Evolutionary conservation across 140 eudicot genomes (phyloP).

Genomic region (Senecio squalidus): DNA sequence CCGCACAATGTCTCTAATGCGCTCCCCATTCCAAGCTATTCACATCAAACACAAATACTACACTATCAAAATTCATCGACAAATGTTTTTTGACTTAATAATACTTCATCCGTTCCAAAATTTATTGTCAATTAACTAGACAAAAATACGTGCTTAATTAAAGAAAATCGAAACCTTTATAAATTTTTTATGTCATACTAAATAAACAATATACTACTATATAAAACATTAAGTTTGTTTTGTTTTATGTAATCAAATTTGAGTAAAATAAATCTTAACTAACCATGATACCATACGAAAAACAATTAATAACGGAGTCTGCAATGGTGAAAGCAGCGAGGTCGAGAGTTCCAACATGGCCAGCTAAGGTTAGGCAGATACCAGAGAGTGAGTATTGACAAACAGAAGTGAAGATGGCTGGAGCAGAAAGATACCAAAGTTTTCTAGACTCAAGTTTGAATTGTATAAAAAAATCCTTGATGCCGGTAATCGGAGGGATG

Average conservation of each 20-base stretch:
- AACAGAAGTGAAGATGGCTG: conserved; percentile 49
- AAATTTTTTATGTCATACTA: no score
- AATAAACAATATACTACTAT: neutral
- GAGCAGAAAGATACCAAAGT: no score
- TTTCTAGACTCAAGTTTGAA: conserved; percentile 31
- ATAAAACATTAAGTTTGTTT: no score
- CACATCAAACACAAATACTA: no score
- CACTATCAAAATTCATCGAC: no score
- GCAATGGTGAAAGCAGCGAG: conserved; percentile 57
- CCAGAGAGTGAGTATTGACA: conserved; percentile 55
- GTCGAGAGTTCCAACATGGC: no score
- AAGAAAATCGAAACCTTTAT: no score
- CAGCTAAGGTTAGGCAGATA: conserved; percentile 44
- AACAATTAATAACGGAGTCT: conserved; percentile 48
- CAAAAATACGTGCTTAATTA: no score
- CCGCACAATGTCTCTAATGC: conserved; percentile 64
- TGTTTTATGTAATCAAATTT: neutral
- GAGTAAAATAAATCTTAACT: neutral
- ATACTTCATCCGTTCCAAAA: no score
- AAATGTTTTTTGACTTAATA: no score
- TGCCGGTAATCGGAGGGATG: no score
- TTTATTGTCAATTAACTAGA: no score
- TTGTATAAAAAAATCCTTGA: conserved; percentile 13
- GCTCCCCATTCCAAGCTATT: conserved; percentile 60
- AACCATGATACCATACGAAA: conserved; percentile 45